These are phyloP conservation scores for Brassica napus DNA, from an alignment of 345 rosid genomes.

Conservation along the genomic window DNA sequence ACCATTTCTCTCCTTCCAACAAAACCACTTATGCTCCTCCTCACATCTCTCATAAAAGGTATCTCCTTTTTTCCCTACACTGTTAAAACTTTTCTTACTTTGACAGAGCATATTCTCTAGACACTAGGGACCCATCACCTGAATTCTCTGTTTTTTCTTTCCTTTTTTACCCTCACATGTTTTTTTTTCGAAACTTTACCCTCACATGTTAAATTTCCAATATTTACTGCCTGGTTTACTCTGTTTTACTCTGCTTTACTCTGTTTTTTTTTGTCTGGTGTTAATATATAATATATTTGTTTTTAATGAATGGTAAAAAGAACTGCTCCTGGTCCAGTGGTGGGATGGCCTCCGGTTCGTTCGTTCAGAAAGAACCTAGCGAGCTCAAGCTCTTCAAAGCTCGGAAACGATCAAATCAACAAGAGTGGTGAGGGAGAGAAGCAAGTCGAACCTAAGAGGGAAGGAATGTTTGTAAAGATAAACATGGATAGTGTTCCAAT, in stretches of 20 bases:
- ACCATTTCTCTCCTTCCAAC: conserved; percentile 41
- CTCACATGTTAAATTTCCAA: conserved; percentile 11
- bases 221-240: conserved; percentile 21
- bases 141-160: conserved; percentile 17
- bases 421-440: conserved; percentile 43
- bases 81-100: conserved; percentile 38
- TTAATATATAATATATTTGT: background rate
- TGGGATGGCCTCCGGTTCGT: conserved; percentile 99
- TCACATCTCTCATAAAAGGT: conserved; percentile 48
- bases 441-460: conserved; percentile 25
- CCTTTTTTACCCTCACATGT: conserved; percentile 17
- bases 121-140: conserved; percentile 48
- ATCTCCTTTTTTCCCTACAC: conserved; percentile 42
- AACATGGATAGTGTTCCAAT: conserved; percentile 98
- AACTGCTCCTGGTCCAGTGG: conserved; percentile 92
- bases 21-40: conserved; percentile 44
- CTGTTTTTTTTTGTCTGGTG: background rate
- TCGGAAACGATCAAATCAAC: conserved; percentile 45
- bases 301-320: conserved; percentile 38
- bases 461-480: conserved; percentile 86
- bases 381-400: conserved; percentile 62
- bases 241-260: conserved; percentile 26
- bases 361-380: conserved; percentile 91
- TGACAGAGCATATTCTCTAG: conserved; percentile 48
- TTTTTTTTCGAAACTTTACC: background rate